Evolutionary conservation across 352 stramenopile species (phyloP), one percentile per base, ranked within the genome.

Genomic region (Peronosclerospora sorghi): DNA sequence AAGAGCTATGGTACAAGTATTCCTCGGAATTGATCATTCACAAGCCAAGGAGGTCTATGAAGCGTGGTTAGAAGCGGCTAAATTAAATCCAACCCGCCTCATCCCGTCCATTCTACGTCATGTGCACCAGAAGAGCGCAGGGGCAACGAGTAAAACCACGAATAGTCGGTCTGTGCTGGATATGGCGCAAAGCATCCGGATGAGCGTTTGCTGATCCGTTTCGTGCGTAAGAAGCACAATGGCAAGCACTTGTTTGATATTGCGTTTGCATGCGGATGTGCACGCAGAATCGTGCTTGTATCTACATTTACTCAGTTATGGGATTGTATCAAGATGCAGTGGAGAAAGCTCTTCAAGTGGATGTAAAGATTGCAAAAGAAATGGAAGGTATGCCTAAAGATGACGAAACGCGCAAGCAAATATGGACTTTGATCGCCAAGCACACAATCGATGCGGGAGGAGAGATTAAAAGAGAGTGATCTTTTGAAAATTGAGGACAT

Each of bases 1-100:
- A 96, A 48, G 75, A 92, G 46, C 59, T 97, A 6, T 95, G 94
- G 59, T 96, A 97, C 73, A 96, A 96, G 53, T 97, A 96, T 59
- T 95, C 85, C 12, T 82, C 87, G 0, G 81, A 95, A 37, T 62
- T 97, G 23, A 96, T 96, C 46, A 78, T 95, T 7, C 76, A 91
- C 47, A 93, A 93, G 49, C 83, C 0, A 87, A 86, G 45, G 78
- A 94, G 46, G 83, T 94, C 34, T 94, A 96, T 29, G 79, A 93
- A 8, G 84, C 84, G 5, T 97, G 87, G 87, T 84, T 86, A 26
- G 86, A 94, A 35, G 83, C 81, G 21, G 79, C 89, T 39, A 85
- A 75, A 17, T 54, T 97, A 9, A 89, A 95, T 23, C 84, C 89
- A 9, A 95, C 84, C 14, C 85, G 88, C 7, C 66, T 97, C 26